Evolutionary conservation across 2,329 filamentous ascomycete genomes (phyloP), one percentile per base, ranked within the genome.

Genomic region (Zasmidium cellare): DNA sequence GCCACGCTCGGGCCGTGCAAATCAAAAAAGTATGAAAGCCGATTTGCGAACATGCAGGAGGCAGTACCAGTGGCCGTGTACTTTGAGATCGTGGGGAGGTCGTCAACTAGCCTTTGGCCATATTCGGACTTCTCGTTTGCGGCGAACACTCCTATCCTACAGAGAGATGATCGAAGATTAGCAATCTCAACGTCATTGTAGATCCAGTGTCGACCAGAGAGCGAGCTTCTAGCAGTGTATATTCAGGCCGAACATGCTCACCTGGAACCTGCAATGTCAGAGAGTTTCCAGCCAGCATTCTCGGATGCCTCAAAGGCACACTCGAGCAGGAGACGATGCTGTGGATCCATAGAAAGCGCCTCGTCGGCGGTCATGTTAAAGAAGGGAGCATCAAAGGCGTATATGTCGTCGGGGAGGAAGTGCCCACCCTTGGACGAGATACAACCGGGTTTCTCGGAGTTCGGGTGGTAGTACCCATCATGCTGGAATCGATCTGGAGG

Each of bases 281-380:
- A 28, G 12, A 61, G 41, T 9, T 38, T n/a, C 3, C 55, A 51
- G 12, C 61, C 61, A 3, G 92, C 89, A 14, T 61, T 47, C 14
- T 60, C 55, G 2, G 46, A 22, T 19, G 46, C 46, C 24, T 57
- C 51, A 23, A 44, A 51, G 2, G 51, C 55, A 24, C 44, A 41
- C 9, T 60, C 57, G 9, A 62, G 49, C 16, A 54, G 12, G 28
- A 48, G n/a, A 14, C 56, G 59, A 7, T 62, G 56, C 50, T 61
- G 55, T 14, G 59, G 57, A 44, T 59, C 59, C 45, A 55, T 54
- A 5, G 12, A 18, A 1, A 28, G 23, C 11, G 53, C 46, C n/a
- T 62, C 59, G 18, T 51, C 44, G 16, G 22, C 22, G 9, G n/a
- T 20, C 3, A 61, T 25, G 28, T 46, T 54, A 23, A 58, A 61